These are phyloP conservation scores for Neonectria sp. DNA, from an alignment of 2,329 filamentous ascomycete species.

Conservation along the genomic window DNA sequence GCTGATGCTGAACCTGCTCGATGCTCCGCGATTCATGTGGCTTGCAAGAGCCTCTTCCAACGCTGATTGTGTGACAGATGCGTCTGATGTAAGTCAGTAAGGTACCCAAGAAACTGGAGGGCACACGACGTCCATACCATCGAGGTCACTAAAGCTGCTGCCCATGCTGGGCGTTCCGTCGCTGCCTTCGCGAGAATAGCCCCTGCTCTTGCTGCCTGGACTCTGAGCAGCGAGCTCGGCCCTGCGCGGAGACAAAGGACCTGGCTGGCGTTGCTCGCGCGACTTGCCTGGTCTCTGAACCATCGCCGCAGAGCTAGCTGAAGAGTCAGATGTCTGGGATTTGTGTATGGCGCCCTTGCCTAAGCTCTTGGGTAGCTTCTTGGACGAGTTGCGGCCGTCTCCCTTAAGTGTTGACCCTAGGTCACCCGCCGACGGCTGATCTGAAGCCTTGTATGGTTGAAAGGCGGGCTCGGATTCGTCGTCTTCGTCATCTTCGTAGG, in stretches of 20 bases:
- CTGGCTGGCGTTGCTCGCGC: conserved; percentile 55
- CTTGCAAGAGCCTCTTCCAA: conserved; percentile 83
- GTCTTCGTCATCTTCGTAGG: conserved; percentile 67
- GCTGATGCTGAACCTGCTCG: conserved; percentile 75
- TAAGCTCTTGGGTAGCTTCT: conserved; percentile 48
- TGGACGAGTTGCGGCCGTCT: conserved; percentile 54
- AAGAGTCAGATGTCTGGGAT: conserved; percentile 76
- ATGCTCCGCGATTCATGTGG: conserved; percentile 56
- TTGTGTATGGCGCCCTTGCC: conserved; percentile 58
- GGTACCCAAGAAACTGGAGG: conserved; percentile 2
- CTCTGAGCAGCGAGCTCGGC: conserved; percentile 72
- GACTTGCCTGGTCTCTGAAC: conserved; percentile 49
- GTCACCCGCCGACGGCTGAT: conserved; percentile 58
- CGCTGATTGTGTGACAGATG: conserved; percentile 85
- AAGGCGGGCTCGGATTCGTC: conserved; percentile 72
- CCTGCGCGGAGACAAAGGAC: conserved; percentile 71
- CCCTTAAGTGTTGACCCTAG: conserved; percentile 68
- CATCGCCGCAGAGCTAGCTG: conserved; percentile 66
- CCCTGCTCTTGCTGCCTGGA: conserved; percentile 65
- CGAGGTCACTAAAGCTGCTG: conserved; percentile 89
- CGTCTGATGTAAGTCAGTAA: conserved; percentile 65
- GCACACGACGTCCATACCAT: conserved; percentile 66
- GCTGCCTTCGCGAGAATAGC: conserved; percentile 73
- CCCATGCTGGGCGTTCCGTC: conserved; percentile 86
- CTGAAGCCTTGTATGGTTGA: conserved; percentile 60